phyloP scores from a whole-genome alignment of 768 basidiomycete genomes.

The Crepidotus variabilis region DNA sequence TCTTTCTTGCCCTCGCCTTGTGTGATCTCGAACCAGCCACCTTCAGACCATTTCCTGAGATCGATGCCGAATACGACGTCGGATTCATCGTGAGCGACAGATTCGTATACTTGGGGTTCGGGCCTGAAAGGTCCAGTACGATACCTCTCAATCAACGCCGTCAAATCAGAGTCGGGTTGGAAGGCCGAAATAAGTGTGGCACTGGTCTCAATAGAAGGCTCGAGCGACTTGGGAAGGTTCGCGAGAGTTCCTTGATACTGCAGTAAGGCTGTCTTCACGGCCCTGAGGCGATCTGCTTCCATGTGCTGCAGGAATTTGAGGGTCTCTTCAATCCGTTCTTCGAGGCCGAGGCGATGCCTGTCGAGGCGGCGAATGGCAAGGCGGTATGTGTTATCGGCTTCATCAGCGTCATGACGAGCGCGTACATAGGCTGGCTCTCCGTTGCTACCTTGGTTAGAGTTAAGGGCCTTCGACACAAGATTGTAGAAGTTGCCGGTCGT shows the following conservation, averaged over 20 bases:
- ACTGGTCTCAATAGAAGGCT: slow-evolving; percentile 64
- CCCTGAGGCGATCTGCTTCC: slow-evolving; percentile 80
- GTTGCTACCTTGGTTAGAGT: slow-evolving; percentile 31
- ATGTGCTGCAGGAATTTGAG: slow-evolving; percentile 78
- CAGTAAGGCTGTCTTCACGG: slow-evolving; percentile 86
- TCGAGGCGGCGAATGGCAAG: slow-evolving; percentile 80
- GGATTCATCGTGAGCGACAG: slow-evolving; percentile 73
- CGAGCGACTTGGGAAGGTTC: slow-evolving; percentile 66
- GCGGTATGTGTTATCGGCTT: slow-evolving; percentile 78
- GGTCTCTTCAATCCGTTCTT: slow-evolving; percentile 82
- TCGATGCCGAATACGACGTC: slow-evolving; percentile 93
- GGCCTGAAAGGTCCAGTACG: slow-evolving; percentile 94
- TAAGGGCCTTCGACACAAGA: slow-evolving; percentile 71
- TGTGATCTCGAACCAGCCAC: slow-evolving; percentile 49
- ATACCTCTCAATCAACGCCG: slow-evolving; percentile 86
- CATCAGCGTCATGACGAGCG: slow-evolving; percentile 73
- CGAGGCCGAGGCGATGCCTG: slow-evolving; percentile 77
- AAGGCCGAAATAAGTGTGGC: slow-evolving; percentile 76
- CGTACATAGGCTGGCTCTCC: slow-evolving; percentile 68
- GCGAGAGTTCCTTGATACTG: slow-evolving; percentile 84
- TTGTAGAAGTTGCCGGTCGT: slow-evolving; percentile 67
- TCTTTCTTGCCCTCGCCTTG: slow-evolving; percentile 40
- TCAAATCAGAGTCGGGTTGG: slow-evolving; percentile 85
- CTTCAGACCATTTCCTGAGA: slow-evolving; percentile 86
- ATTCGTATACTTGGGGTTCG: slow-evolving; percentile 80